Evolutionary conservation across 345 rosid genomes (phyloP).

Genomic region (Luvunga scandens): DNA sequence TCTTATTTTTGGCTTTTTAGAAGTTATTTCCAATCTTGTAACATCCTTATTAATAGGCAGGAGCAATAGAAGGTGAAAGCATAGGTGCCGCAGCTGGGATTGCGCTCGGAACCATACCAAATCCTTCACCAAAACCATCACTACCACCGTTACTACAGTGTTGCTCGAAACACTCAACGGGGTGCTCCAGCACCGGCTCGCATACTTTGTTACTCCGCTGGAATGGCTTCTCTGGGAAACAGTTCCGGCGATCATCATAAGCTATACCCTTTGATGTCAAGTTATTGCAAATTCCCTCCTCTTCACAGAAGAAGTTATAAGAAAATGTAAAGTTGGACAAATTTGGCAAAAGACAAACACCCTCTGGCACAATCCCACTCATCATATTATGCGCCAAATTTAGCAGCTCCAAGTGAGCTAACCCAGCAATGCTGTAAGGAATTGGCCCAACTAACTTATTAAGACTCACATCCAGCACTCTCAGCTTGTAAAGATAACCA

Average conservation of each 20-base stretch:
- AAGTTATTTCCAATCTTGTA: neutral
- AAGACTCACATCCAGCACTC: constrained; percentile 72
- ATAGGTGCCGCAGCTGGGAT: constrained; percentile 35
- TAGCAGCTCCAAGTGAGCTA: constrained; percentile 68
- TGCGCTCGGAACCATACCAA: constrained; percentile 20
- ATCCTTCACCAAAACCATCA: constrained; percentile 8
- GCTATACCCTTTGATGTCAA: constrained; percentile 50
- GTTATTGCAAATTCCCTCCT: constrained; percentile 71
- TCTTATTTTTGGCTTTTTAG: constrained; percentile 19
- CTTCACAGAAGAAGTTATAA: constrained; percentile 78
- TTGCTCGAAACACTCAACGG: constrained; percentile 62
- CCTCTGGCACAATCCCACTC: constrained; percentile 60
- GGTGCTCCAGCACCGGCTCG: constrained; percentile 53
- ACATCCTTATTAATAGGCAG: constrained; percentile 25
- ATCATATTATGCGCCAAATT: constrained; percentile 71
- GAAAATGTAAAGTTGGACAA: constrained; percentile 63
- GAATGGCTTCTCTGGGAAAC: constrained; percentile 66
- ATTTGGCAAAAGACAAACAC: constrained; percentile 69
- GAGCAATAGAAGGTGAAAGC: constrained; percentile 48
- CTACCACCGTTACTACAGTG: constrained; percentile 21
- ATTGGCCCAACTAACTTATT: constrained; percentile 75
- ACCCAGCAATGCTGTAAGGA: constrained; percentile 81
- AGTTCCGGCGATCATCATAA: constrained; percentile 69
- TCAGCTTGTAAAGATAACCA: constrained; percentile 71
- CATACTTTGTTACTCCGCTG: constrained; percentile 74